Evolutionary conservation across 2,329 filamentous ascomycete genomes (phyloP).

Genomic region (Phialemoniopsis sp.): DNA sequence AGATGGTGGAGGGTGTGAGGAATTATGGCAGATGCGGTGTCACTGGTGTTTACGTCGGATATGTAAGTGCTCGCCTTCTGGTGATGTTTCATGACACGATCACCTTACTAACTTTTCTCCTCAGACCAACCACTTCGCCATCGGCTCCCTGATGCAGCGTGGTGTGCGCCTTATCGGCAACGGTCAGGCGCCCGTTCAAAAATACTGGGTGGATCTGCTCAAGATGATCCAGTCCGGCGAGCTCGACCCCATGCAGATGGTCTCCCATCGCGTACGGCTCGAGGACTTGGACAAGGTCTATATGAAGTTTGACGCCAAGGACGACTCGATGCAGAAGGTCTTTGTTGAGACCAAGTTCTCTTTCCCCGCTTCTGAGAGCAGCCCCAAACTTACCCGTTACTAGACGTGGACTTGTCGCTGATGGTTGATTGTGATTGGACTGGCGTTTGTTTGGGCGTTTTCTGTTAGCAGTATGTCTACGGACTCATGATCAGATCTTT

Average conservation of each 20-base stretch:
- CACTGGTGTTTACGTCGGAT: constrained; percentile 66
- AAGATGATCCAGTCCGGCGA: constrained; percentile 60
- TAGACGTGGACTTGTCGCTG: constrained; percentile 5
- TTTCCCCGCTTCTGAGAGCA: constrained; percentile 35
- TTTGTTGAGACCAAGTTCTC: constrained; percentile 60
- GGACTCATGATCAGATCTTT: no score
- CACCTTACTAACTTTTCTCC: neutral
- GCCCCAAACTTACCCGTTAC: constrained; percentile 38
- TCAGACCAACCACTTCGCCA: constrained; percentile 76
- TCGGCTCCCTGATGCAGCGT: constrained; percentile 80
- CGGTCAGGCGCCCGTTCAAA: constrained; percentile 69
- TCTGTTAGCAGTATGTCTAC: no score
- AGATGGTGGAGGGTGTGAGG: constrained; percentile 71
- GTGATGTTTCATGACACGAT: neutral
- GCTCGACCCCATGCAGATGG: constrained; percentile 75
- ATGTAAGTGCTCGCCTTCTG: constrained; percentile 31
- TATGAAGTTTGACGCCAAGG: constrained; percentile 52
- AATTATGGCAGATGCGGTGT: constrained; percentile 73
- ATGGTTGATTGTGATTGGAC: no score
- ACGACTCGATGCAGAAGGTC: constrained; percentile 78
- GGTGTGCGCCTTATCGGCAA: constrained; percentile 74
- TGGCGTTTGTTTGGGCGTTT: no score
- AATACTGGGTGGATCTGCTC: constrained; percentile 79
- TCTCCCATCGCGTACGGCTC: constrained; percentile 71
- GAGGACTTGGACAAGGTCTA: constrained; percentile 70